A percentile compares a stretch with the other conserved stretches of the same genome.
These are phyloP conservation scores for Cyclostephanos invisitatus DNA, from an alignment of 108 stramenopile genomes.

Conservation along the genomic window DNA sequence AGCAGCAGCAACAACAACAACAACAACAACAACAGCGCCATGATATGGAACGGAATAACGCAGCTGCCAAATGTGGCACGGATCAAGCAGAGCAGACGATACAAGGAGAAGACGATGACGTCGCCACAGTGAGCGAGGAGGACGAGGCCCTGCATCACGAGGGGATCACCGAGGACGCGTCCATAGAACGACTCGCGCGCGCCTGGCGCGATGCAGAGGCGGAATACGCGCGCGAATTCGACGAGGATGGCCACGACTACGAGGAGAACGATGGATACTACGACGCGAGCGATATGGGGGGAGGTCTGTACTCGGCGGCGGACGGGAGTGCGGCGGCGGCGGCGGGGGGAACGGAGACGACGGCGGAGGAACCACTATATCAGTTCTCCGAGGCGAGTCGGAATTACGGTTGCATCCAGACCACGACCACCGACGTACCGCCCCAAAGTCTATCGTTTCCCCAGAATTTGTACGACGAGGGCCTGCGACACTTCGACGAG, in stretches of 20 bases:
- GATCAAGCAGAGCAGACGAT: slow-evolving; percentile 5
- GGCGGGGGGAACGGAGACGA: not conserved
- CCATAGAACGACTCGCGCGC: slow-evolving; percentile 73
- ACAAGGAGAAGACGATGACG: slow-evolving; percentile 17
- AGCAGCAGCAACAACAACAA: slow-evolving; percentile 20
- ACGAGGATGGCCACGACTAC: slow-evolving; percentile 18
- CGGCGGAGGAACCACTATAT: slow-evolving; percentile 26
- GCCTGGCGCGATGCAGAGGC: slow-evolving; percentile 84
- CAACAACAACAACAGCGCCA: slow-evolving; percentile 14
- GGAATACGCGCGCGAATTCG: slow-evolving; percentile 59
- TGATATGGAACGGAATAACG: slow-evolving; percentile 21
- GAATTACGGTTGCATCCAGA: slow-evolving; percentile 30
- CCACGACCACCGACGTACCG: slow-evolving; percentile 18
- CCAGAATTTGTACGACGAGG: slow-evolving; percentile 72
- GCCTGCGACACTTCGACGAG: slow-evolving; percentile 68
- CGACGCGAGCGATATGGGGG: slow-evolving; percentile 29
- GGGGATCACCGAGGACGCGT: slow-evolving; percentile 49
- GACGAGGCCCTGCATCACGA: slow-evolving; percentile 28
- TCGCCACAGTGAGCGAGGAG: slow-evolving; percentile 21
- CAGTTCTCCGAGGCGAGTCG: slow-evolving; percentile 48
- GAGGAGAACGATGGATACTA: not conserved
- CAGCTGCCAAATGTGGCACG: slow-evolving; percentile 34
- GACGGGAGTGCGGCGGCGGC: not conserved
- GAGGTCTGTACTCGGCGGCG: slow-evolving; percentile 13
- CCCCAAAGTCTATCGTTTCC: slow-evolving; percentile 11